Evolutionary conservation across 2,329 filamentous ascomycete species (phyloP), one percentile per base, ranked within the genome.

Genomic region (Huntiella moniliformis): DNA sequence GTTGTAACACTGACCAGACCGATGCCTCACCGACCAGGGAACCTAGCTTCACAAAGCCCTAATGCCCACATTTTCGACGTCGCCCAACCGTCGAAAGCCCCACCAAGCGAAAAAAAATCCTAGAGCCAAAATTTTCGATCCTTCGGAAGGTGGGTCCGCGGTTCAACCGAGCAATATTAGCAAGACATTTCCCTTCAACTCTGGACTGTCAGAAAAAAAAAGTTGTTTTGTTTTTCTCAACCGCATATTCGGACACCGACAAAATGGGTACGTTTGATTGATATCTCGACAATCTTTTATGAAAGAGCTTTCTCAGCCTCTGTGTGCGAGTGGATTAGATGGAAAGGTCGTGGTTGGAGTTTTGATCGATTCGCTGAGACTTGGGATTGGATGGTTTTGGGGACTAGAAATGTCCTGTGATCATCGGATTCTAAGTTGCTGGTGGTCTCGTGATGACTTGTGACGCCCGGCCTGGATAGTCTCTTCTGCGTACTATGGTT

Each of bases 301-400:
- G 46, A 50, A 50, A 48, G 46, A 47, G 42, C 48, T 53, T 56
- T 52, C 52, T 60, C 57, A 62, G 60, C 61, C 61, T 58, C 54
- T 60, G 67, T 69, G 61, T 70, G 67, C 67, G 65, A 70, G 66
- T 70, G 67, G 66, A 60, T 58, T 56, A 52, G 47, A 43, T 32
- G 33, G 44, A 49, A 44, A 44, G 31, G 47, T 28, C 22, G 11
- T 43, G 40, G 12, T 44, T 40, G 10, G 5, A 15, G 31, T 15
- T 11, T 42, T 32, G 31, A 18, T 33, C 42, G 17, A 35, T 16
- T 44, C 22, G 22, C 22, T 28, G 22, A 12, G 7, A 37, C n/a
- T 37, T 4, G 22, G n/a, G 15, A n/a, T n/a, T 39, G 38, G 11
- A 34, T 35, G 34, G 40, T 39, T 17, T 38, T 43, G 34, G 10